Evolutionary conservation across 805 yeast species (phyloP).

Genomic region (Sugiyamaella americana): DNA sequence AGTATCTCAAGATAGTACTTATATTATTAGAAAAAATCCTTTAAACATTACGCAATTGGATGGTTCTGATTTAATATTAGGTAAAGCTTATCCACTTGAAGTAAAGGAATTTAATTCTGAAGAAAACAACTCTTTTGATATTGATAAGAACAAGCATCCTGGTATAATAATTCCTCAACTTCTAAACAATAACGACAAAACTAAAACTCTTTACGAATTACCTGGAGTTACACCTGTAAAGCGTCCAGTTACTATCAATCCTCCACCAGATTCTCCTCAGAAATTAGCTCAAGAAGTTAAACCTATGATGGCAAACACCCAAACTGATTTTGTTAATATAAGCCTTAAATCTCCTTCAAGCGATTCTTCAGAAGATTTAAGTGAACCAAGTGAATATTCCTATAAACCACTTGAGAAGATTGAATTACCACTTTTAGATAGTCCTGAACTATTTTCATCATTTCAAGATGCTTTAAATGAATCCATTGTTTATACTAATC

Average conservation of each 20-base stretch:
- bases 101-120: neutral
- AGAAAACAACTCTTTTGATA: neutral
- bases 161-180: neutral
- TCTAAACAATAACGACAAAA: neutral
- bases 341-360: neutral
- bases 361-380: neutral
- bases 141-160: slow-evolving; percentile 2
- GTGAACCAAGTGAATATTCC: neutral
- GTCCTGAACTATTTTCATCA: neutral
- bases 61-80: slow-evolving; percentile 29
- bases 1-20: slow-evolving; percentile 21
- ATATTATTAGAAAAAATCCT: slow-evolving; percentile 30
- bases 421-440: neutral
- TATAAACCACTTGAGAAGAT: neutral
- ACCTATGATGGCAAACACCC: neutral
- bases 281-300: neutral
- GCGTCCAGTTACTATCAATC: neutral
- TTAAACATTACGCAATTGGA: slow-evolving; percentile 30
- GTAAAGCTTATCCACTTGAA: neutral
- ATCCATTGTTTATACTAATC: neutral
- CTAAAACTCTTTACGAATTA: neutral
- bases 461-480: slow-evolving; percentile 5
- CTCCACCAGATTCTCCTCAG: neutral
- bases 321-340: neutral
- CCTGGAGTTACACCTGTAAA: neutral